A percentile compares a stretch with the other conserved stretches of the same genome.
These are phyloP conservation scores for Coniochaeta hoffmannii DNA, from an alignment of 2,329 filamentous ascomycete genomes.

Conservation along the genomic window DNA sequence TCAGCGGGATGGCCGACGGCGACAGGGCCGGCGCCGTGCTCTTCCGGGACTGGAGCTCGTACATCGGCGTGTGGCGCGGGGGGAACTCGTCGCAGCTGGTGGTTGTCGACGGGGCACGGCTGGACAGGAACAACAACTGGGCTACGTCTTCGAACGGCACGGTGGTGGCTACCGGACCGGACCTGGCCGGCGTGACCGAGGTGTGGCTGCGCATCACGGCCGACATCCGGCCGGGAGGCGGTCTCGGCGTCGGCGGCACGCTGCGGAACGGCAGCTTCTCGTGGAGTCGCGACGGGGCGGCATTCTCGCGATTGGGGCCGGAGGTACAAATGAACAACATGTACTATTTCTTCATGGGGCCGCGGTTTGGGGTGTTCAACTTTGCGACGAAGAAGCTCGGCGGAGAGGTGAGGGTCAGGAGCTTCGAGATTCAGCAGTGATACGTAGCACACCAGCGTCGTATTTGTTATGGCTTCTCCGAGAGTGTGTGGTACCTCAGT, in stretches of 20 bases:
- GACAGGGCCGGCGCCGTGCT: neutral
- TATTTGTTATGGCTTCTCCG: neutral
- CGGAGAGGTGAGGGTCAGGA: neutral
- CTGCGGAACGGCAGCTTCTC: neutral
- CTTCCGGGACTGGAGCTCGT: neutral
- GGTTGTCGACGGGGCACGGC: neutral
- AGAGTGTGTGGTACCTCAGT: neutral
- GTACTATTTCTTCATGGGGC: conserved; percentile 1
- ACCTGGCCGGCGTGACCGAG: neutral
- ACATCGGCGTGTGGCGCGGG: neutral
- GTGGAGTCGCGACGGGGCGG: neutral
- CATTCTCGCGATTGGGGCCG: neutral
- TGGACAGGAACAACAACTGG: neutral
- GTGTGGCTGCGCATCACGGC: neutral
- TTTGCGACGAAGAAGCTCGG: neutral
- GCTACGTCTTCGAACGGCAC: neutral
- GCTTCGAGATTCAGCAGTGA: neutral
- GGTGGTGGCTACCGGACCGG: neutral
- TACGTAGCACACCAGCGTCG: too few relatives aligned
- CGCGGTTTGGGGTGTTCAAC: neutral
- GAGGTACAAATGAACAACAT: neutral
- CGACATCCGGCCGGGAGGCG: neutral
- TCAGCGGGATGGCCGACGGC: neutral
- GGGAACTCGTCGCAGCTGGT: neutral
- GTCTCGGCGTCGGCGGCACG: neutral